Percentiles rank a stretch among this genome's conserved stretches.
Evolutionary conservation across 306 rosid species (phyloP).

Genomic region (Sicyos edulis): DNA sequence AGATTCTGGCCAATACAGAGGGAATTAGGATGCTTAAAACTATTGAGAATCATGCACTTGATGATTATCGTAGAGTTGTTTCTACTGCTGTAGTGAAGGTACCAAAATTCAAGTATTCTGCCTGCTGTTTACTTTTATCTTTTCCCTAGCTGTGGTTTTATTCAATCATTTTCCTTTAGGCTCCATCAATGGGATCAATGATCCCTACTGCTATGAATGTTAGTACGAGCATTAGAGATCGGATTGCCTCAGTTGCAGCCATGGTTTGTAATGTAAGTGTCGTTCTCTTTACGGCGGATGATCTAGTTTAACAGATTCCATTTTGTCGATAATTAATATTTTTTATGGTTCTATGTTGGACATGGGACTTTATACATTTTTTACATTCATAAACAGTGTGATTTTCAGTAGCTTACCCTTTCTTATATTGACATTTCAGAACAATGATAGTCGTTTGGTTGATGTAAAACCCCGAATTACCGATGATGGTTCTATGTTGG

Average conservation of each 20-base stretch:
- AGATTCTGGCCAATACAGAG: conserved; percentile 80
- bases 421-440: conserved; percentile 39
- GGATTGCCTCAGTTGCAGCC: conserved; percentile 62
- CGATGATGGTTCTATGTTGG: conserved; percentile 42
- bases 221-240: conserved; percentile 82
- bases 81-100: conserved; percentile 91
- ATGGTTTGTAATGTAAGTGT: conserved; percentile 80
- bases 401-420: conserved; percentile 23
- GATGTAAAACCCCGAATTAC: conserved; percentile 88
- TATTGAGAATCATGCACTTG: conserved; percentile 74
- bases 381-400: conserved; percentile 21
- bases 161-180: conserved; percentile 35
- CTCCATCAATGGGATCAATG: conserved; percentile 55
- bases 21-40: conserved; percentile 82
- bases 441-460: conserved; percentile 69
- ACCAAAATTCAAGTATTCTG: conserved; percentile 19
- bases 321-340: not conserved
- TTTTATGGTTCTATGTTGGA: not conserved
- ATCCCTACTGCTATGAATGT: conserved; percentile 55
- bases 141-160: conserved; percentile 30
- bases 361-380: not conserved
- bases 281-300: not conserved
- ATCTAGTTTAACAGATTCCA: not conserved
- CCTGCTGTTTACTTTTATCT: conserved; percentile 12
- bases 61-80: conserved; percentile 81